Conservation (phyloP, 2,329 filamentous ascomycete genomes). For the Verticillium nubilum region DNA sequence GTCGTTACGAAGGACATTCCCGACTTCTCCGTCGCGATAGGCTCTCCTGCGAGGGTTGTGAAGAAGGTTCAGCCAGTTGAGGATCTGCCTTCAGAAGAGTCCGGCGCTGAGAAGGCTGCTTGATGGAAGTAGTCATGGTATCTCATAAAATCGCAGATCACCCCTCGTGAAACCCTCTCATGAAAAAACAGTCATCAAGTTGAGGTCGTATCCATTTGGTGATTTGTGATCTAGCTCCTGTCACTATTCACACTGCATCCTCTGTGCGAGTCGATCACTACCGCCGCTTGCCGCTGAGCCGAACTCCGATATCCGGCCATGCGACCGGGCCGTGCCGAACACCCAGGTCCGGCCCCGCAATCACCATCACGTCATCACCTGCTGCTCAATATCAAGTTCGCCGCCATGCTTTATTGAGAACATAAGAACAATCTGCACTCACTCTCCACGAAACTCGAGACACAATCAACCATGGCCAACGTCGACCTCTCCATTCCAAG, state of each 20-base stretch:
- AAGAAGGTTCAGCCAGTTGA: constrained; percentile 36
- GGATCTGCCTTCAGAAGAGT: constrained; percentile 12
- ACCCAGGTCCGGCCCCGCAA: neutral
- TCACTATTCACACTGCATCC: too few relatives aligned
- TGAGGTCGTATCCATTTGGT: too few relatives aligned
- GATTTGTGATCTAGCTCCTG: too few relatives aligned
- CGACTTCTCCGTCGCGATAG: constrained; percentile 41
- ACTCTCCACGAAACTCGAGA: neutral
- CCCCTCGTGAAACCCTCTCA: too few relatives aligned
- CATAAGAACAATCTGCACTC: neutral
- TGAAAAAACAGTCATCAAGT: too few relatives aligned
- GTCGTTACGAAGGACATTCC: constrained; percentile 46
- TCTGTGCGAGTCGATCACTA: too few relatives aligned
- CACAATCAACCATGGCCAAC: constrained; percentile 27
- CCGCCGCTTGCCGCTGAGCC: neutral
- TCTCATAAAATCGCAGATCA: neutral
- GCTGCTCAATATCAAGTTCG: neutral
- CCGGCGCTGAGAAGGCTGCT: neutral
- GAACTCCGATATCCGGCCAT: neutral
- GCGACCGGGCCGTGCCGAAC: neutral
- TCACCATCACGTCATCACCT: neutral
- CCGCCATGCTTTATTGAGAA: neutral
- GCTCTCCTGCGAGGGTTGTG: constrained; percentile 41
- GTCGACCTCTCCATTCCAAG: constrained; percentile 44
- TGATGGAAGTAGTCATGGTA: neutral